Evolutionary conservation across 306 rosid species (phyloP).

Genomic region (Lotus japonicus): DNA sequence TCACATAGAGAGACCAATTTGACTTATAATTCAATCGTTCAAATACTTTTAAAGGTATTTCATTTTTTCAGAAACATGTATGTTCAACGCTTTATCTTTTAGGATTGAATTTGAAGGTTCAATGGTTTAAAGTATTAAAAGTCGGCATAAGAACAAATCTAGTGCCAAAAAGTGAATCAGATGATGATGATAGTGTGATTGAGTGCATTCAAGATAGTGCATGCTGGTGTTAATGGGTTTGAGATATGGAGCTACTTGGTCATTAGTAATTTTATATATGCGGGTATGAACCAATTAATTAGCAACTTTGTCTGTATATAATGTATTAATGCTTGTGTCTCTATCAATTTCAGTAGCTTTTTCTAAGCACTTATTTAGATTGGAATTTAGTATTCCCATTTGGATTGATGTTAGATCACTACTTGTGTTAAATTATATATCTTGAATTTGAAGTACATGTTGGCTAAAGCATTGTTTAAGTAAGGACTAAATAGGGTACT

Average conservation of each 20-base stretch:
- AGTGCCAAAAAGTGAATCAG: conserved; percentile 15
- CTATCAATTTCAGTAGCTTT: conserved; percentile 9
- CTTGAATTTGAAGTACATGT: conserved; percentile 15
- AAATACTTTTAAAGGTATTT: no score
- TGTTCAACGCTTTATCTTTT: no score
- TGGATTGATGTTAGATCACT: conserved; percentile 21
- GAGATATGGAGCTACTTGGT: conserved; percentile 1
- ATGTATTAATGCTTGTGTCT: background rate
- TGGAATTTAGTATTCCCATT: conserved; percentile 11
- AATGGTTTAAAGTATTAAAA: background rate
- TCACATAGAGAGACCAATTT: no score
- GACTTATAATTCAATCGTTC: no score
- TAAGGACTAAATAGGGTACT: conserved; percentile 24
- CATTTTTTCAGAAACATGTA: no score
- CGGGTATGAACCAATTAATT: background rate
- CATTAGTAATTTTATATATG: background rate
- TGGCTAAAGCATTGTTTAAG: background rate
- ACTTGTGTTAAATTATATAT: conserved; percentile 22
- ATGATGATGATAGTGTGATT: background rate
- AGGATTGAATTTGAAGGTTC: no score
- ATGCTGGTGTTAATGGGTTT: background rate
- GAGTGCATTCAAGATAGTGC: background rate
- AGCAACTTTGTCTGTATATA: background rate
- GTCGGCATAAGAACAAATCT: background rate
- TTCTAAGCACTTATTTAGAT: background rate